Evolutionary conservation across 495 filamentous ascomycete species (phyloP).

Genomic region (Podospora sp.): DNA sequence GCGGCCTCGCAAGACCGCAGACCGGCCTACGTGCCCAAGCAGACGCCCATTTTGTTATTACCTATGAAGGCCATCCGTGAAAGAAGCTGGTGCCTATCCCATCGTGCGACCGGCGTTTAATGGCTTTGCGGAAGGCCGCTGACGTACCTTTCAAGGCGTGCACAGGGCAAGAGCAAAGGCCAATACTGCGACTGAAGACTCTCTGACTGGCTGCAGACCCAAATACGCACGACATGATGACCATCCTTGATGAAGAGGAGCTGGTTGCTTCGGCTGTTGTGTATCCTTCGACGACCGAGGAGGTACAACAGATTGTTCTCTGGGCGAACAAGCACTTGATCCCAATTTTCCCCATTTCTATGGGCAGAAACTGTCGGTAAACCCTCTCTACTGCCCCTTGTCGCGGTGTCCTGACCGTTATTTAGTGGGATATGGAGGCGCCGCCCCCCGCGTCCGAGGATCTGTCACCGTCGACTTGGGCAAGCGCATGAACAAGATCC

Average conservation of each 20-base stretch:
- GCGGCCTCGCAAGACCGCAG: no score
- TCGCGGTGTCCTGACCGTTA: neutral
- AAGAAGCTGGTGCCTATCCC: no score
- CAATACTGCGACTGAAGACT: no score
- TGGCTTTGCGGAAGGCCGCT: no score
- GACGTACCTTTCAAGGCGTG: no score
- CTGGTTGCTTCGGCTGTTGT: slow-evolving; percentile 55
- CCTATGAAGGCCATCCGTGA: no score
- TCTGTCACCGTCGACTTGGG: slow-evolving; percentile 59
- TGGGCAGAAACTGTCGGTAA: slow-evolving; percentile 48
- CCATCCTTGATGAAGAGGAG: slow-evolving; percentile 55
- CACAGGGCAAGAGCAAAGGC: no score
- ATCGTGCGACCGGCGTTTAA: no score
- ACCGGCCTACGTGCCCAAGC: no score
- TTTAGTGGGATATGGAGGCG: slow-evolving; percentile 59
- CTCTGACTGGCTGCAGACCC: slow-evolving; percentile 30
- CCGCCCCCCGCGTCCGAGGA: slow-evolving; percentile 56
- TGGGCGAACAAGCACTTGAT: slow-evolving; percentile 53
- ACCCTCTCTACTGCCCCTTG: neutral
- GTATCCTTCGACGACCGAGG: slow-evolving; percentile 47
- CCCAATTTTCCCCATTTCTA: slow-evolving; percentile 58
- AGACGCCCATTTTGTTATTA: no score
- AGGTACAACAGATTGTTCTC: slow-evolving; percentile 51
- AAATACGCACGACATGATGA: slow-evolving; percentile 58
- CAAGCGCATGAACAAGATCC: slow-evolving; percentile 49